These are phyloP conservation scores for Fraxinus albicans DNA, from an alignment of 305 asterid species.

Conservation along the genomic window DNA sequence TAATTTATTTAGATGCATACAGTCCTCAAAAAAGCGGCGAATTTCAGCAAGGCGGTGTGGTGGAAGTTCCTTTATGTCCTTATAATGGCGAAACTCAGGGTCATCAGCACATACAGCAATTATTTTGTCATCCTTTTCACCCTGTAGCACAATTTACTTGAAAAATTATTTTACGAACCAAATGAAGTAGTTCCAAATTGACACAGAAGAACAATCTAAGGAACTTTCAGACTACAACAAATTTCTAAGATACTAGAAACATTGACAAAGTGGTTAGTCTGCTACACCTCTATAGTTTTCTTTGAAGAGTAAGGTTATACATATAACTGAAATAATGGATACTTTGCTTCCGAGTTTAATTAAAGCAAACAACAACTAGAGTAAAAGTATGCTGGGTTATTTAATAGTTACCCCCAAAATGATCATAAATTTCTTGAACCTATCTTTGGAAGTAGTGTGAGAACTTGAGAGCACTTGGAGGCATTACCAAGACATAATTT, in stretches of 20 bases:
- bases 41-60: conserved; percentile 94
- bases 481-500: background rate
- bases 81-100: conserved; percentile 78
- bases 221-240: background rate
- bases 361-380: background rate
- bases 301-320: background rate
- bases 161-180: background rate
- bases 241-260: background rate
- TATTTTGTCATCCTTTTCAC: conserved; percentile 86
- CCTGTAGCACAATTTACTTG: conserved; percentile 37
- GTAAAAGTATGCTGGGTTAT: background rate
- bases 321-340: background rate
- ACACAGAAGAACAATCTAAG: background rate
- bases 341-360: background rate
- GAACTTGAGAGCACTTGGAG: background rate
- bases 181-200: background rate
- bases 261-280: background rate
- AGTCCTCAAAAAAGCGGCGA: conserved; percentile 92
- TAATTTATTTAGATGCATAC: conserved; percentile 44
- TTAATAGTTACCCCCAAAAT: background rate
- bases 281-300: background rate
- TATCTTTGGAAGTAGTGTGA: background rate
- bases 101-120: conserved; percentile 92
- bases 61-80: conserved; percentile 73
- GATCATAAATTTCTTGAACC: background rate